These are phyloP conservation scores for Triangularia setosa DNA, from an alignment of 2,329 filamentous ascomycete species.

Conservation along the genomic window DNA sequence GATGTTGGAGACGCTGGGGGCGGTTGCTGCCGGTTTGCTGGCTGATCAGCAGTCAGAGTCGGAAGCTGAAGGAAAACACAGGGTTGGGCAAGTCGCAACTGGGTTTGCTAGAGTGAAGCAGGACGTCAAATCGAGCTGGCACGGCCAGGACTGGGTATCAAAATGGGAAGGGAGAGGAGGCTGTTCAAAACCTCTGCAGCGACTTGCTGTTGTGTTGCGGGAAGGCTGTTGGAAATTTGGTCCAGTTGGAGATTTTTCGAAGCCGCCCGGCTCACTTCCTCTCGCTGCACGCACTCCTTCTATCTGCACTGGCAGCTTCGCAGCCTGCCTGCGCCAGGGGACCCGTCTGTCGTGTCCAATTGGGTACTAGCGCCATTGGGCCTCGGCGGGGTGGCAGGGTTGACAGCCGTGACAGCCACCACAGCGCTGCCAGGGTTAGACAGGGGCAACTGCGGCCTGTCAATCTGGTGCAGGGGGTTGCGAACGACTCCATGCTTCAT, in stretches of 20 bases:
- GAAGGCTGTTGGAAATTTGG: conserved; percentile 4
- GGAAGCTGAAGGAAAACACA: background rate
- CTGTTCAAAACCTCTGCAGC: background rate
- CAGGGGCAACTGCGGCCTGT: background rate
- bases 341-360: background rate
- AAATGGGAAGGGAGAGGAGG: conserved; percentile 5
- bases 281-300: background rate
- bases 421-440: background rate
- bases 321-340: background rate
- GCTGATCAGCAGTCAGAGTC: background rate
- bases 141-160: conserved; percentile 19
- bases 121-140: conserved; percentile 5
- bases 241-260: conserved; percentile 5
- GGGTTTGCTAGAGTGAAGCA: conserved; percentile 3
- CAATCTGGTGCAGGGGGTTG: too few species aligned
- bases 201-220: conserved; percentile 1
- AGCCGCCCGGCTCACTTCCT: background rate
- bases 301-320: background rate
- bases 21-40: background rate
- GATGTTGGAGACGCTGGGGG: background rate
- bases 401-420: background rate
- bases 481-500: too few species aligned
- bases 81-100: conserved; percentile 9
- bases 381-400: background rate
- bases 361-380: background rate